Base-by-base conservation (phyloP, 2,329 filamentous ascomycete species). In the Talaromyces sp. region DNA sequence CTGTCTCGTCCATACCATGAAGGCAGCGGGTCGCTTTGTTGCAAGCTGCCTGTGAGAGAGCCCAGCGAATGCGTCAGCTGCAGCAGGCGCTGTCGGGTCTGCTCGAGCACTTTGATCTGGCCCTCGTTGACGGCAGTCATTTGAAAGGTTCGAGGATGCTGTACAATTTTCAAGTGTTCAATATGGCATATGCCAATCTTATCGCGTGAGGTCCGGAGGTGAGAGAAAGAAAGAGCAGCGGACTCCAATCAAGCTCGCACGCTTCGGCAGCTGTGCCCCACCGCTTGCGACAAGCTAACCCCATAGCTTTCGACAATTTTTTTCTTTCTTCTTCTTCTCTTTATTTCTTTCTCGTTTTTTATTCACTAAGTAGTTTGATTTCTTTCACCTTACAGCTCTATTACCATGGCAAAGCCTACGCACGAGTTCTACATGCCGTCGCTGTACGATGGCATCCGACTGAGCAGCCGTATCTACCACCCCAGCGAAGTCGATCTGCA, bases 401-500 rank as follows among this genome's bases (percentile, higher is more conserved):
- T 35, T 3, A 14, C 43, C 41, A 32, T 27, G 27, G 58, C 58
- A 43, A 62, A 59, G 14, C 71, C 75, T 8, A 73, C 70, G 26
- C 78, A 76, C 65, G 84, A 83, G 68, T 90, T 97, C 71, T 88
- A 86, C 24, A 86, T 97, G 60, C 92, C 92, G 32, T 96, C 92
- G 61, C 76, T 96, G 56, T 84, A 95, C 74, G 92, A 97, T 74
- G 84, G 87, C 61, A 84, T 82, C 11, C 77, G 81, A 11, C 85
- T 99, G 59, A 85, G 92, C 66, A 95, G 92, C 71, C 89, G 93
- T 60, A 77, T 97, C 62, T 95, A 94, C 74, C 88, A 94, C 61
- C 52, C 59, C 61, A 35, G 59, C 57, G 24, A 58, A 60, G 29
- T 58, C 58, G 26, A 58, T n/a, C 32, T 6, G 62, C 53, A 77